phyloP scores from a whole-genome alignment of 1,284 basidiomycete genomes.

The Apiotrichum mycotoxinovorans region DNA sequence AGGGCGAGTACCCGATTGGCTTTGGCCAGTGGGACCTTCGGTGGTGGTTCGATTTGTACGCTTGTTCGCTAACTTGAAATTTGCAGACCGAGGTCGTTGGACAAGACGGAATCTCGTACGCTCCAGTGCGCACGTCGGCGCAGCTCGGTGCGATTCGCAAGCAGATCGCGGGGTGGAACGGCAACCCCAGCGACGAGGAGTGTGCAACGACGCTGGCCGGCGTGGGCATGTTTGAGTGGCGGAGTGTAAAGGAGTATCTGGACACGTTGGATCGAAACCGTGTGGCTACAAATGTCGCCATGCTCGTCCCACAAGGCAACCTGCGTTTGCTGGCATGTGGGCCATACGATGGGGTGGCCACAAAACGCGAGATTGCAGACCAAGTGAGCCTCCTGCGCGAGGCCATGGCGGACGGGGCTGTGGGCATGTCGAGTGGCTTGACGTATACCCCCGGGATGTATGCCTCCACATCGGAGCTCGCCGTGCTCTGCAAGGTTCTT shows the following conservation, averaged over 20 bases:
- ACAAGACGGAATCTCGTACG: constrained; percentile 48
- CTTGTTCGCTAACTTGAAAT: background rate
- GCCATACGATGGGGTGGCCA: constrained; percentile 33
- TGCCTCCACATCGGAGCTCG: constrained; percentile 43
- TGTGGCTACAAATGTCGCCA: constrained; percentile 43
- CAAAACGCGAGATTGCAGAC: constrained; percentile 25
- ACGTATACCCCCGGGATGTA: constrained; percentile 51
- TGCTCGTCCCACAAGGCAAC: constrained; percentile 48
- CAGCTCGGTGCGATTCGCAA: constrained; percentile 34
- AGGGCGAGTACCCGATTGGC: no score
- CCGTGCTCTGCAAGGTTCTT: constrained; percentile 30
- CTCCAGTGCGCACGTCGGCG: constrained; percentile 26
- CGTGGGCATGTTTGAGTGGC: constrained; percentile 43
- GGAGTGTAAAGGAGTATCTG: constrained; percentile 33
- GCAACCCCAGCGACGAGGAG: constrained; percentile 42
- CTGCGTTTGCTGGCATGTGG: constrained; percentile 43
- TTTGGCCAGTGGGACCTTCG: no score
- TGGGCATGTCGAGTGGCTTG: constrained; percentile 47
- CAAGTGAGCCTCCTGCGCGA: constrained; percentile 32
- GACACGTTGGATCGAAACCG: constrained; percentile 40
- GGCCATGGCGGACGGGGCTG: constrained; percentile 41
- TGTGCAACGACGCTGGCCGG: constrained; percentile 17
- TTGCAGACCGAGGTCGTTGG: constrained; percentile 45
- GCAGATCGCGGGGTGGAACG: constrained; percentile 50
- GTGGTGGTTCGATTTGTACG: no score